Conservation (phyloP, 83 land plant genomes). For the Picea mariana region DNA sequence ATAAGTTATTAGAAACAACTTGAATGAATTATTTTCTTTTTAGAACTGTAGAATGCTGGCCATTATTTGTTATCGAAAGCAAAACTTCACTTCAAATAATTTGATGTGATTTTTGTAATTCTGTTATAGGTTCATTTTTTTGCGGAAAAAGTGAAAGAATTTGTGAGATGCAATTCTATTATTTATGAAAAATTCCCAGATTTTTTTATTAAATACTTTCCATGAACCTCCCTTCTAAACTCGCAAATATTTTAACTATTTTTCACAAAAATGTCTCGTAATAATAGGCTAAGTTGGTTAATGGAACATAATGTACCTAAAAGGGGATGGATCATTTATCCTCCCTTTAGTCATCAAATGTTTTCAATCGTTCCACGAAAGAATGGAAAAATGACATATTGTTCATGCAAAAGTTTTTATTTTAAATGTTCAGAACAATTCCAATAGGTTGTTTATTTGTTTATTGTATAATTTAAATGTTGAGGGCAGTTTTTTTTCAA, state of each 20-base stretch:
- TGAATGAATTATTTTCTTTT: background rate
- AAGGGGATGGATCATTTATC: background rate
- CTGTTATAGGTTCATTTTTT: no score
- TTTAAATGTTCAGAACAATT: no score
- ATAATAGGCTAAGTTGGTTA: background rate
- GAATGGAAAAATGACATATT: background rate
- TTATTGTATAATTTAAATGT: no score
- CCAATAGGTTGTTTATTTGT: no score
- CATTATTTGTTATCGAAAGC: background rate
- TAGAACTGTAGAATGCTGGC: background rate
- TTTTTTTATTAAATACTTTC: no score
- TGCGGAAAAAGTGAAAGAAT: no score
- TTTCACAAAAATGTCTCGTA: no score
- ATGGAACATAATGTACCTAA: no score
- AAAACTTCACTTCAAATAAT: background rate
- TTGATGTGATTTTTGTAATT: background rate
- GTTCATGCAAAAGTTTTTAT: background rate
- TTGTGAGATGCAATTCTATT: no score
- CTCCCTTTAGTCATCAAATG: no score
- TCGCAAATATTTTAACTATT: background rate
- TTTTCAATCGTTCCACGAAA: background rate
- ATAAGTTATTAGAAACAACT: background rate
- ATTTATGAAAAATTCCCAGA: no score
- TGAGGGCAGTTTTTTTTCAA: no score
- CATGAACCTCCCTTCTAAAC: background rate